Percentiles rank a stretch among this genome's conserved stretches.
phyloP scores from a whole-genome alignment of 2,329 filamentous ascomycete species.

The Fusarium hostae region DNA sequence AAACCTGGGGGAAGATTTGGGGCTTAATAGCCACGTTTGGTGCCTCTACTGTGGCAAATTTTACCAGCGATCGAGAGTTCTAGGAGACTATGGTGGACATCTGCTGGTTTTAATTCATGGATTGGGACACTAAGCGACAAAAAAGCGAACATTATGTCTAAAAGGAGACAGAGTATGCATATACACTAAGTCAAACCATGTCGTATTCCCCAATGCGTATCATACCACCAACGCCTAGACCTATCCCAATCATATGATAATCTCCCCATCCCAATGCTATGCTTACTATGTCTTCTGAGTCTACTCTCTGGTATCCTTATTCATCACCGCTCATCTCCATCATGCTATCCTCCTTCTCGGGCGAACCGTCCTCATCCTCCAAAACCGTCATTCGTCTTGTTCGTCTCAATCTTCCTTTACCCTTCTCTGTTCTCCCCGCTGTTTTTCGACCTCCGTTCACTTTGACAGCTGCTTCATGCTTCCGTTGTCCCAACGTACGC shows the following conservation, averaged over 20 bases:
- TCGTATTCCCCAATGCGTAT: constrained; percentile 5
- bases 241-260: constrained; percentile 24
- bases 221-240: constrained; percentile 29
- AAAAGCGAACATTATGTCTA: too few species aligned
- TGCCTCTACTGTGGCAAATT: too few species aligned
- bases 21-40: too few species aligned
- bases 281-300: not conserved
- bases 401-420: constrained; percentile 57
- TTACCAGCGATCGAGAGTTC: too few species aligned
- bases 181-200: not conserved
- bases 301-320: constrained; percentile 10
- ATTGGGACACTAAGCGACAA: too few species aligned
- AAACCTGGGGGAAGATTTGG: too few species aligned
- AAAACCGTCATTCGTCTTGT: constrained; percentile 48
- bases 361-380: constrained; percentile 49
- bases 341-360: constrained; percentile 58
- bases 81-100: too few species aligned
- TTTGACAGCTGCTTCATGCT: constrained; percentile 56
- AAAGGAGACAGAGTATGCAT: constrained; percentile 1
- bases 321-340: constrained; percentile 69
- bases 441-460: constrained; percentile 47
- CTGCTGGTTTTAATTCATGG: too few species aligned
- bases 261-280: constrained; percentile 11
- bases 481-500: constrained; percentile 59
- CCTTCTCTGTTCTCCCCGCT: constrained; percentile 51